Percentiles rank a stretch among this genome's conserved stretches.
Conservation (phyloP, 2,329 filamentous ascomycete species). For the Aspergillus sp. region DNA sequence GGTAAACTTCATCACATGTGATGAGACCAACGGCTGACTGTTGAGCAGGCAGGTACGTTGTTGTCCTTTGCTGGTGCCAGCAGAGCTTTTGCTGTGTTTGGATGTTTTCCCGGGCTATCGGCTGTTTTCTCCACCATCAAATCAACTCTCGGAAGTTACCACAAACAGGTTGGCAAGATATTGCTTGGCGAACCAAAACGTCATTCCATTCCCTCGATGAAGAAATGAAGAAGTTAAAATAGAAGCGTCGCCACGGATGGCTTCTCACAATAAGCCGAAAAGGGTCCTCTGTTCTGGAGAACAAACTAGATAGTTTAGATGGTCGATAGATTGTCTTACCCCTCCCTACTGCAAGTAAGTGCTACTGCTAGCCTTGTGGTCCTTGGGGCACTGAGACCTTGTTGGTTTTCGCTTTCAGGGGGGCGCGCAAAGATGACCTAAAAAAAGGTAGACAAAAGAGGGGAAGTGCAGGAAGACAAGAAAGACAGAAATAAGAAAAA, state of each 20-base stretch:
- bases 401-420: neutral
- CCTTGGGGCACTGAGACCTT: neutral
- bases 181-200: slow-evolving; percentile 1
- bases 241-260: neutral
- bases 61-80: neutral
- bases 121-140: neutral
- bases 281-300: no score
- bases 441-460: slow-evolving; percentile 5
- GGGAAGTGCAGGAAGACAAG: neutral
- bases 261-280: neutral
- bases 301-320: no score
- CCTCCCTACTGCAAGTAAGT: no score
- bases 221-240: neutral
- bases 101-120: neutral
- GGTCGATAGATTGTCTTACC: no score
- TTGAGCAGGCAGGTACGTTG: neutral
- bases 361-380: neutral
- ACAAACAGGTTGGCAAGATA: neutral
- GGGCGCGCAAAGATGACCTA: neutral
- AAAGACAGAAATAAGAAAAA: neutral
- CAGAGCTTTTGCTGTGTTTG: neutral
- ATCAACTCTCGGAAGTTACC: neutral
- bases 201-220: neutral
- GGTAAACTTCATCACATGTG: neutral
- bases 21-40: neutral